These are phyloP conservation scores for Phylloboletellus chloephorus DNA, from an alignment of 1,284 basidiomycete species.

Conservation along the genomic window DNA sequence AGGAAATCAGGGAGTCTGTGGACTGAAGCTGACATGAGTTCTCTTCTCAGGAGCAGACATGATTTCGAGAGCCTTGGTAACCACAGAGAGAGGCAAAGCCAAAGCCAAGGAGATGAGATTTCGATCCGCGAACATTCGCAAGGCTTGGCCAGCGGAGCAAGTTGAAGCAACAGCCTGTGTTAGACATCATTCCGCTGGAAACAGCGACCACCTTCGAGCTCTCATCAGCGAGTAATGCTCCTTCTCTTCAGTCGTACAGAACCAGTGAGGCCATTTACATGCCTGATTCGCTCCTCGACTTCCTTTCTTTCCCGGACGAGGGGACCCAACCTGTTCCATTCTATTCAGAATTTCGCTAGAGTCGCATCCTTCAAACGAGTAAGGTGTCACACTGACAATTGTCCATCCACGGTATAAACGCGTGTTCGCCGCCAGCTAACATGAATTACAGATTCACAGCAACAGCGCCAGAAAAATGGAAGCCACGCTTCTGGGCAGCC, in stretches of 20 bases:
- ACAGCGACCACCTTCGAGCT: constrained; percentile 9
- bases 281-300: not conserved
- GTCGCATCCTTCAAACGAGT: constrained; percentile 4
- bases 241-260: too few relatives aligned
- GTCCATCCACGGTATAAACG: constrained; percentile 19
- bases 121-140: too few relatives aligned
- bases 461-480: constrained; percentile 16
- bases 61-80: too few relatives aligned
- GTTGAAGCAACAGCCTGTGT: too few relatives aligned
- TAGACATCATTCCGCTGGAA: constrained; percentile 15
- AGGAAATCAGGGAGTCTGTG: too few relatives aligned
- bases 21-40: too few relatives aligned
- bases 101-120: too few relatives aligned
- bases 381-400: constrained; percentile 3
- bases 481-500: constrained; percentile 25
- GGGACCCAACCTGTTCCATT: constrained; percentile 6
- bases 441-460: constrained; percentile 23
- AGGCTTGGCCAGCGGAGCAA: too few relatives aligned
- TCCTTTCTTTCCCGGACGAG: constrained; percentile 12
- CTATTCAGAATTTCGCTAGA: constrained; percentile 12
- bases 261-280: not conserved
- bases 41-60: too few relatives aligned
- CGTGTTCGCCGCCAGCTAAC: constrained; percentile 20
- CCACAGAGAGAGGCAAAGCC: too few relatives aligned
- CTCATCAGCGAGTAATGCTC: constrained; percentile 14